phyloP scores from a whole-genome alignment of 257 asterid genomes.

The Solanum rostratum region DNA sequence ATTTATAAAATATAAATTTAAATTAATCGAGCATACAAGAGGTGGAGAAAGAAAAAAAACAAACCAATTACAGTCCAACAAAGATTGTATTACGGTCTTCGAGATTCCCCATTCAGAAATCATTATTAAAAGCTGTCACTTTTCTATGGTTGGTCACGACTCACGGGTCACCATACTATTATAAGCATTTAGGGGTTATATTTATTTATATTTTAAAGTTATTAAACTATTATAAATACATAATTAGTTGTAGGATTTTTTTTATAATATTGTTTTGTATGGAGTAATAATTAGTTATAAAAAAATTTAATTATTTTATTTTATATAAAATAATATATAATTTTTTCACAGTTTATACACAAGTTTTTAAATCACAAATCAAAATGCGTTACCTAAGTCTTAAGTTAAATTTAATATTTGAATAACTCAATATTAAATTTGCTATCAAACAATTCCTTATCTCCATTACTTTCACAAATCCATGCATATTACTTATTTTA shows the following conservation, averaged over 20 bases:
- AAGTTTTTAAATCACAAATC: no score
- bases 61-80: neutral
- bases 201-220: no score
- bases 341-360: neutral
- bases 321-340: accelerated
- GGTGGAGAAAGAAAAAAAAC: no score
- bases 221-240: neutral
- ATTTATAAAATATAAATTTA: no score
- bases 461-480: neutral
- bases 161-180: neutral
- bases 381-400: no score
- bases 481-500: neutral
- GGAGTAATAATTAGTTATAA: no score
- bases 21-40: neutral
- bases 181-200: neutral
- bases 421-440: neutral
- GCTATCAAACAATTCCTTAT: neutral
- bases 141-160: neutral
- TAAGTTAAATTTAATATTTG: neutral
- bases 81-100: neutral
- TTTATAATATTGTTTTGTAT: no score
- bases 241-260: no score
- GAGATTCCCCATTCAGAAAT: neutral
- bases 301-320: accelerated
- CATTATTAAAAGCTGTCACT: neutral